These are phyloP conservation scores for Ascochyta rabiei DNA, from an alignment of 2,329 filamentous ascomycete species.

Conservation along the genomic window DNA sequence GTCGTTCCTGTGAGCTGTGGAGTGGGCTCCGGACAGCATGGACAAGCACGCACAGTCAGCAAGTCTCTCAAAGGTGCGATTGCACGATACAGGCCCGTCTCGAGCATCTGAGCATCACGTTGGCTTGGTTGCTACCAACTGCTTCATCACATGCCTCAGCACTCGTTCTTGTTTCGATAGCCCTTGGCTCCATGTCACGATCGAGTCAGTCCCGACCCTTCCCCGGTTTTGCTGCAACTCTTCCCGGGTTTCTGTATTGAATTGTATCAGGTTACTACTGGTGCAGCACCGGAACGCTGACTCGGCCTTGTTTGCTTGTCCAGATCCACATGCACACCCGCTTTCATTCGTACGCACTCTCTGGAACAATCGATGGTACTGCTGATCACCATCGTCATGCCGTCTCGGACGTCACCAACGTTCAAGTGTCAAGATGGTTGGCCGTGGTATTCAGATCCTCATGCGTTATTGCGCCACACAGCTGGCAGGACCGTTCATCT, in stretches of 20 bases:
- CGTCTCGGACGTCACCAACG: slow-evolving; percentile 10
- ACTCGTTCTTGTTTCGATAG: not conserved
- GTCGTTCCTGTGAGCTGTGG: not conserved
- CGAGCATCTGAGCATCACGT: not conserved
- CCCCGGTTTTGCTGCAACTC: slow-evolving; percentile 7
- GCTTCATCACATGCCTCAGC: slow-evolving; percentile 5
- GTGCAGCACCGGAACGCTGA: slow-evolving; percentile 7
- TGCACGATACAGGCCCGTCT: not conserved
- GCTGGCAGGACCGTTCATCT: not conserved
- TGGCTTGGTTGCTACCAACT: not conserved
- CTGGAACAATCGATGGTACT: not conserved
- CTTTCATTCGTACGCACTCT: not conserved
- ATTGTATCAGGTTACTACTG: slow-evolving; percentile 7
- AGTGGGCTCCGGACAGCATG: not conserved
- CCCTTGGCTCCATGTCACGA: not conserved
- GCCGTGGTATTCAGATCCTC: not conserved
- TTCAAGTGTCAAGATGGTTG: not conserved
- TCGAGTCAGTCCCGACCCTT: slow-evolving; percentile 7
- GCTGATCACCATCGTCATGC: slow-evolving; percentile 7
- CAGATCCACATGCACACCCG: slow-evolving; percentile 3
- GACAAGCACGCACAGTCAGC: not conserved
- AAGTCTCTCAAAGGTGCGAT: not conserved
- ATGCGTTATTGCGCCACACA: slow-evolving; percentile 5
- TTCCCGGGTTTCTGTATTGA: not conserved
- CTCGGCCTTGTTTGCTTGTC: not conserved